Evolutionary conservation across 164 flowering plant genomes (phyloP), one percentile per base, ranked within the genome.

Genomic region (Dillenia turbinata): DNA sequence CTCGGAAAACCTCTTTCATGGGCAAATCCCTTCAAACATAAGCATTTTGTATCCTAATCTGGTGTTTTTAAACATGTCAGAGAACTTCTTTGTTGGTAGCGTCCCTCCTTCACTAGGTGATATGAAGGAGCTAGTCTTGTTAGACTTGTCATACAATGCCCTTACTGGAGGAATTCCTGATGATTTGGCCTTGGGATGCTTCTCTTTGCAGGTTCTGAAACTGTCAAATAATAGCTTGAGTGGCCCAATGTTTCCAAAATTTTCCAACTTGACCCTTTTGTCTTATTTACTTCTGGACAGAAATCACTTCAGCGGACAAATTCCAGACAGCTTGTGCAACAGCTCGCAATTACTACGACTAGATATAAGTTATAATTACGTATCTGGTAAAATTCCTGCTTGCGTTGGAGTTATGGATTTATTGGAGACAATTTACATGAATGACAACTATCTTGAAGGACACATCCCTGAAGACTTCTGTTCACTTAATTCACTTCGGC

Each of bases 1-100:
- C 47, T 69, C 73, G 1, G 12, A 44, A 8, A 71, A 66, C 48
- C 2, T 7, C 1, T 7, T 71, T 1, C 10, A 47, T 12, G 75
- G 71, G 4, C 47, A 47, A 24, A 5, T 64, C 43, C 61, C 47
- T 15, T 12, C 7, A n/a, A 49, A 33, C 43, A 33, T 56, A 9
- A 47, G 67, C 3, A 5, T 5, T 12, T 26, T 64, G n/a, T 46
- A 56, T 10, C 54, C 54, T 0, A 55, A 49, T 12, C 13, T 64
- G 5, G 8, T 0, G 16, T 5, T 1, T 7, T 49, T 64, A 11
- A 12, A 64, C 26, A 5, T 64, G 48, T 47, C 54, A 15, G n/a
- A 12, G 24, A 64, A 56, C 48, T 12, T 9, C 2, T 61, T 61
- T 9, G n/a, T n/a, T 16, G 49, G 64, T 40, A 16, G 2, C 8